Evolutionary conservation across 2,329 filamentous ascomycete genomes (phyloP).

Genomic region (Phyllachora maydis): DNA sequence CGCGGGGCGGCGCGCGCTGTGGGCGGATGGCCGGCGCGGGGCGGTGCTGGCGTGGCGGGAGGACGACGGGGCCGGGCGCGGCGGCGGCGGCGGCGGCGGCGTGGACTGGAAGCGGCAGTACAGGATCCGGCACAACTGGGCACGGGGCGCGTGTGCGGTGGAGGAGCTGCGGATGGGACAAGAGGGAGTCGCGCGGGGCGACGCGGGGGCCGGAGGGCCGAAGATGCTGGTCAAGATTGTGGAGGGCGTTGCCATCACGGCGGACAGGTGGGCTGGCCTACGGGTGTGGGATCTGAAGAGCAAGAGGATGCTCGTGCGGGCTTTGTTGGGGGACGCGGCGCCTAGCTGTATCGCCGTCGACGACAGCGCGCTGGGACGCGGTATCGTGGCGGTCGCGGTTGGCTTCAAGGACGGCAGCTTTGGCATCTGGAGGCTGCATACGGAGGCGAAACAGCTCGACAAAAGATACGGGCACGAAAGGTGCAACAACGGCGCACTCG

Average conservation of each 20-base stretch:
- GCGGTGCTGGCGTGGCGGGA: slow-evolving; percentile 32
- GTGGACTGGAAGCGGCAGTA: slow-evolving; percentile 81
- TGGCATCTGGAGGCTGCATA: slow-evolving; percentile 42
- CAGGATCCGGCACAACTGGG: slow-evolving; percentile 80
- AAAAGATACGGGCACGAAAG: slow-evolving; percentile 36
- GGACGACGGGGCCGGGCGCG: slow-evolving; percentile 13
- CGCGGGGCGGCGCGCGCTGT: slow-evolving; percentile 19
- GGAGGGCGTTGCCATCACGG: slow-evolving; percentile 60
- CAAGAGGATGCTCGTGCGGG: slow-evolving; percentile 34
- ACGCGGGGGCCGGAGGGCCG: slow-evolving; percentile 13
- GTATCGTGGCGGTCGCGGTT: slow-evolving; percentile 36
- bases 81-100: slow-evolving; percentile 13
- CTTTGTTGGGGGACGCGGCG: slow-evolving; percentile 11
- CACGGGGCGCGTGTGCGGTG: slow-evolving; percentile 58
- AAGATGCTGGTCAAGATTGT: slow-evolving; percentile 60
- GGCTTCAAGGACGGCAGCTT: slow-evolving; percentile 58
- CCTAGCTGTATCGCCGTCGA: slow-evolving; percentile 51
- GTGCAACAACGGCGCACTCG: slow-evolving; percentile 43
- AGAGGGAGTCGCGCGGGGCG: no score
- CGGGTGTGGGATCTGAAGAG: slow-evolving; percentile 60
- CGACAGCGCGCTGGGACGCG: slow-evolving; percentile 18
- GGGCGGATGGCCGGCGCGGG: slow-evolving; percentile 22
- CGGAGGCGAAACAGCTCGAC: slow-evolving; percentile 19
- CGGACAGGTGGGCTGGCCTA: slow-evolving; percentile 46
- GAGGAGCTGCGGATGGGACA: slow-evolving; percentile 44